A percentile compares a stretch with the other conserved stretches of the same genome.
These are phyloP conservation scores for Solanum hybrid DNA, from an alignment of 305 asterid species.

Conservation along the genomic window DNA sequence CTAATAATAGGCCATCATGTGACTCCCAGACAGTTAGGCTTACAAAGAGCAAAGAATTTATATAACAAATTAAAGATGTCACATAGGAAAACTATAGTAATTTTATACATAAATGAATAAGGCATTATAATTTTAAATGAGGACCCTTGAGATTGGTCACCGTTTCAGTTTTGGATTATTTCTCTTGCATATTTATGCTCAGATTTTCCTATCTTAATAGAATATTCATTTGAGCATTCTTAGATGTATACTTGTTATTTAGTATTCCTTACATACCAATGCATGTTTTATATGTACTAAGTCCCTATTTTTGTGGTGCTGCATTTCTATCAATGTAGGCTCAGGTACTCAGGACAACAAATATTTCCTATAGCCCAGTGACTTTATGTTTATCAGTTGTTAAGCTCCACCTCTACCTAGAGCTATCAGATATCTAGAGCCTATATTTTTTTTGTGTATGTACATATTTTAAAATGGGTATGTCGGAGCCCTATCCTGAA, in stretches of 20 bases:
- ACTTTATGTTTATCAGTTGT: not conserved
- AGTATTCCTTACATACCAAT: not conserved
- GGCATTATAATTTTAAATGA: not conserved
- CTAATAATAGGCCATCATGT: not conserved
- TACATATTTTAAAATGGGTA: not conserved
- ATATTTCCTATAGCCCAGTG: not conserved
- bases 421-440: not conserved
- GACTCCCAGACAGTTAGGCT: not conserved
- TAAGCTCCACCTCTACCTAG: not conserved
- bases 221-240: not conserved
- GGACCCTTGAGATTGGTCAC: not conserved
- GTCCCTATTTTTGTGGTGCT: not conserved
- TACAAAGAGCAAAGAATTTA: not conserved
- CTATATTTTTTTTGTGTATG: not conserved
- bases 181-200: not conserved
- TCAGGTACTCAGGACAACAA: not conserved
- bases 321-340: not conserved
- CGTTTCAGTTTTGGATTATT: not conserved
- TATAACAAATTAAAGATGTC: not conserved
- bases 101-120: no score
- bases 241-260: not conserved
- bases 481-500: not conserved
- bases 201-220: not conserved
- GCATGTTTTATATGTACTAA: not conserved
- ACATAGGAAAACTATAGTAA: not conserved